phyloP scores from a whole-genome alignment of 2,329 filamentous ascomycete genomes.

The Nigrospora sphaerica region DNA sequence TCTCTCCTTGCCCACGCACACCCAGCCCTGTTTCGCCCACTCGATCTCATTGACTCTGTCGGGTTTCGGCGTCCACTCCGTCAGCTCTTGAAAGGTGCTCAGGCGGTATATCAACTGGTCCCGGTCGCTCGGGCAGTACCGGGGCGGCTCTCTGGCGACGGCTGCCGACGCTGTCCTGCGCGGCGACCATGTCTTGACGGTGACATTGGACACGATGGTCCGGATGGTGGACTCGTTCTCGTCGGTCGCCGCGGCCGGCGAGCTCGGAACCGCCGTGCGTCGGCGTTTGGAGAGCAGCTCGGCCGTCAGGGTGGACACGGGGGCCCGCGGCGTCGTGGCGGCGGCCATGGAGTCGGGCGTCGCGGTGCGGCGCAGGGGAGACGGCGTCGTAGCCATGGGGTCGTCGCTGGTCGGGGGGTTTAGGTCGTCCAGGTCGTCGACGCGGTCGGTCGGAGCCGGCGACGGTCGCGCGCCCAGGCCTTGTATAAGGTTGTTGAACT shows the following conservation, averaged over 20 bases:
- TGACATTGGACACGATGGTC: constrained; percentile 32
- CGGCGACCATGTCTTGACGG: constrained; percentile 32
- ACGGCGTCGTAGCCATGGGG: constrained; percentile 22
- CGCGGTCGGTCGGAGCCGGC: constrained; percentile 25
- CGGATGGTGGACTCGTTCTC: constrained; percentile 1
- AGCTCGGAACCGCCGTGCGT: constrained; percentile 35
- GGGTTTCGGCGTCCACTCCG: constrained; percentile 90
- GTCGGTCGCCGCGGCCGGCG: constrained; percentile 4
- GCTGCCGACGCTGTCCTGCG: constrained; percentile 7
- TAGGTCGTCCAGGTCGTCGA: constrained; percentile 20
- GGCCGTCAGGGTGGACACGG: constrained; percentile 20
- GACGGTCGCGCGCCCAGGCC: constrained; percentile 47
- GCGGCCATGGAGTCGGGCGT: constrained; percentile 4
- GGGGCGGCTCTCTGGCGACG: constrained; percentile 35
- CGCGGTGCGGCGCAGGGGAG: constrained; percentile 4
- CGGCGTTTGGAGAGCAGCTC: constrained; percentile 46
- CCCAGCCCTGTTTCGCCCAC: constrained; percentile 93
- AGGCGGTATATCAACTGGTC: constrained; percentile 73
- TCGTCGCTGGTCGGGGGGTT: constrained; percentile 22
- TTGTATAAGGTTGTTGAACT: constrained; percentile 72
- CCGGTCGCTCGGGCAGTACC: constrained; percentile 82
- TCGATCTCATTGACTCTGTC: constrained; percentile 79
- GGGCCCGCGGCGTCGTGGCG: constrained; percentile 1
- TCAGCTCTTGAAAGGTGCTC: constrained; percentile 84
- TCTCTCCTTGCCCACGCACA: constrained; percentile 74